These are phyloP conservation scores for Lasiosphaeris hirsuta DNA, from an alignment of 495 filamentous ascomycete genomes.

Conservation along the genomic window DNA sequence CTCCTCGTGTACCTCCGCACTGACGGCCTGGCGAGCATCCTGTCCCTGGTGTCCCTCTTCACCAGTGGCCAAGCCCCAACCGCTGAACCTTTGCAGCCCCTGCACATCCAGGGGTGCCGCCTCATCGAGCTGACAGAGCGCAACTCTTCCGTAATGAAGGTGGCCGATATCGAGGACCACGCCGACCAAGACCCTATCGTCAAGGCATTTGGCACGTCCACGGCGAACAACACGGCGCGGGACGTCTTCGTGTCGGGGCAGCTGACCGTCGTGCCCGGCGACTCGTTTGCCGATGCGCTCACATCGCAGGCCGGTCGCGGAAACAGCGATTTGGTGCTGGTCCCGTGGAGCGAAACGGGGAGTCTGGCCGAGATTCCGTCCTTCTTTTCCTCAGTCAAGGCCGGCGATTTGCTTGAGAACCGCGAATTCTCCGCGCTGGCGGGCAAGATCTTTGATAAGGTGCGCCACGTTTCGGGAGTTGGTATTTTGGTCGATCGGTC, in stretches of 20 bases:
- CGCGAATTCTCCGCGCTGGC: constrained; percentile 43
- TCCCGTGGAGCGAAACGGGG: constrained; percentile 85
- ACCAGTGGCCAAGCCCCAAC: constrained; percentile 34
- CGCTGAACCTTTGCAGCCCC: constrained; percentile 41
- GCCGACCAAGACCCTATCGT: constrained; percentile 76
- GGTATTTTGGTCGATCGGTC: constrained; percentile 57
- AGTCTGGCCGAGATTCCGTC: constrained; percentile 57
- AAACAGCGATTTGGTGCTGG: constrained; percentile 69
- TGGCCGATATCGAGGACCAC: constrained; percentile 72
- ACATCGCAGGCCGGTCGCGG: constrained; percentile 60
- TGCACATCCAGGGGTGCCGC: constrained; percentile 78
- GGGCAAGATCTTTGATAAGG: constrained; percentile 8
- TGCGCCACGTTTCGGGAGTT: constrained; percentile 5
- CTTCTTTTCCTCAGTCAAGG: constrained; percentile 28
- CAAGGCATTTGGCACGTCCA: constrained; percentile 79
- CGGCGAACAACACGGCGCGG: constrained; percentile 64
- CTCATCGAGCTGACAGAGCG: constrained; percentile 84
- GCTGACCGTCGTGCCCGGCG: constrained; percentile 69
- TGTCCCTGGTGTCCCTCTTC: constrained; percentile 75
- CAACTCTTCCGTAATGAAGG: constrained; percentile 87
- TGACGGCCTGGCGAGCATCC: constrained; percentile 77
- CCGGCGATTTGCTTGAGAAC: constrained; percentile 43
- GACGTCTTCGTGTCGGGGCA: constrained; percentile 70
- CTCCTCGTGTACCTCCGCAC: constrained; percentile 63
- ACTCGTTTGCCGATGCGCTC: constrained; percentile 71